Percentiles rank a stretch among this genome's conserved stretches.
Evolutionary conservation across 352 stramenopile genomes (phyloP).

Genomic region (Thalassiosira mediterranea): DNA sequence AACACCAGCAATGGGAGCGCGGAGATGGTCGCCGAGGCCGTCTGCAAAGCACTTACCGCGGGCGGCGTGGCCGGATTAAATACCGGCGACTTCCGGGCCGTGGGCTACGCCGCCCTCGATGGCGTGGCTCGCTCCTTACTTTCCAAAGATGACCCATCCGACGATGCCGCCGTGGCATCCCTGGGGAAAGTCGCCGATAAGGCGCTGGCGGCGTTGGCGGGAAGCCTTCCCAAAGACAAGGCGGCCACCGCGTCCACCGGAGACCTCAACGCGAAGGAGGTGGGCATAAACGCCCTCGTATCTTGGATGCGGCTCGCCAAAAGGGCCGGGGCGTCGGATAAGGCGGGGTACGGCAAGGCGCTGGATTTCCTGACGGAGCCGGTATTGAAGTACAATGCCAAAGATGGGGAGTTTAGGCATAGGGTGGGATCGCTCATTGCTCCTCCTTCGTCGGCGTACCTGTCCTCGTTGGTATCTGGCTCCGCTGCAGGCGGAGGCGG

Average conservation of each 20-base stretch:
- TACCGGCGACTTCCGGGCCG: slow-evolving; percentile 40
- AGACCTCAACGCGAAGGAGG: slow-evolving; percentile 36
- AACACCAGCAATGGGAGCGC: background rate
- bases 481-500: slow-evolving; percentile 15
- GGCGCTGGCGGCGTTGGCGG: slow-evolving; percentile 38
- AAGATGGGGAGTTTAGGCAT: slow-evolving; percentile 62
- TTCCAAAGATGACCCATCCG: slow-evolving; percentile 2
- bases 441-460: slow-evolving; percentile 42
- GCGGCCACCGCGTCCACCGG: background rate
- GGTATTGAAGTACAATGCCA: slow-evolving; percentile 39
- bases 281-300: slow-evolving; percentile 33
- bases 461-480: slow-evolving; percentile 28
- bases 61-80: slow-evolving; percentile 15
- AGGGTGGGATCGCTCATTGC: slow-evolving; percentile 47
- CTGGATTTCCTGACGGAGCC: slow-evolving; percentile 62
- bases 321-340: background rate
- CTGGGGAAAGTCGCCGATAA: slow-evolving; percentile 29
- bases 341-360: slow-evolving; percentile 26
- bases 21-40: slow-evolving; percentile 9
- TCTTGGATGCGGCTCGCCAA: slow-evolving; percentile 50
- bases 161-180: slow-evolving; percentile 7
- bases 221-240: slow-evolving; percentile 47
- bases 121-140: slow-evolving; percentile 24
- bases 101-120: slow-evolving; percentile 49
- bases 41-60: slow-evolving; percentile 28